These are phyloP conservation scores for Fusarium avenaceum DNA, from an alignment of 2,329 filamentous ascomycete genomes.

Conservation along the genomic window DNA sequence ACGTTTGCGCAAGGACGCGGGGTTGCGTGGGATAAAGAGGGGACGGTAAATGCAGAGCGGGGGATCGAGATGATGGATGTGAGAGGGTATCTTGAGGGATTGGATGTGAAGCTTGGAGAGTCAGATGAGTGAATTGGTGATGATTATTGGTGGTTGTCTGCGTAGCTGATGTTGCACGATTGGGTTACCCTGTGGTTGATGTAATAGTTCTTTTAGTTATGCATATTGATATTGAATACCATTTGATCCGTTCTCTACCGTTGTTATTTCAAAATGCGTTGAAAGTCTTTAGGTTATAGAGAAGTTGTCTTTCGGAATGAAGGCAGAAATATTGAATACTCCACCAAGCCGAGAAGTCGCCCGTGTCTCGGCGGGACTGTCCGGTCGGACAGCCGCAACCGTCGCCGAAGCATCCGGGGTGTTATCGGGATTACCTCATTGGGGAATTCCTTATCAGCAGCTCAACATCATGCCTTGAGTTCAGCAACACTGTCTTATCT, in stretches of 20 bases:
- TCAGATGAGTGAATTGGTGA: conserved; percentile 2
- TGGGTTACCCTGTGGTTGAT: neutral
- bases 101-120: conserved; percentile 38
- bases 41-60: conserved; percentile 66
- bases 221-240: neutral
- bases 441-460: conserved; percentile 12
- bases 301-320: too few species aligned
- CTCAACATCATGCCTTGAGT: neutral
- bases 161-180: neutral
- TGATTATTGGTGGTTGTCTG: neutral
- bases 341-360: neutral
- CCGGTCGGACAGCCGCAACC: neutral
- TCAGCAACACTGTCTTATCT: neutral
- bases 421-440: conserved; percentile 29
- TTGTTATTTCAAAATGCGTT: neutral
- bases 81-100: conserved; percentile 54
- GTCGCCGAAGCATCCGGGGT: conserved; percentile 21
- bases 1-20: conserved; percentile 72
- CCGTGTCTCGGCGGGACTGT: too few species aligned
- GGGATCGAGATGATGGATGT: conserved; percentile 62
- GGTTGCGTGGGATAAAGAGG: conserved; percentile 68
- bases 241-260: neutral
- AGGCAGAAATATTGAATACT: neutral
- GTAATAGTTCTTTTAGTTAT: neutral
- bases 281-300: neutral